Percentiles rank a stretch among this genome's conserved stretches.
Conservation (phyloP, 78 protist genomes). For the slime mould (Dictyostelium discoideum) region dicty_2.7 NC_007091.3:1269501-1270000, state of each 20-base stretch:
- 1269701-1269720: not conserved
- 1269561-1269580: constrained; percentile 35
- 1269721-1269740: not conserved
- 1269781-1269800: not conserved
- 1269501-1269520: constrained; percentile 15
- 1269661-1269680: not conserved
- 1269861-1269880: not conserved
- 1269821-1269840: no score
- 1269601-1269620: not conserved
- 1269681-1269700: not conserved
- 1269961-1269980: not conserved
- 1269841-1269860: not conserved
- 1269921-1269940: no score
- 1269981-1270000: not conserved
- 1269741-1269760: not conserved
- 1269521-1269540: not conserved
- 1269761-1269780: not conserved
- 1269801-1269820: no score
- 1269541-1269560: not conserved
- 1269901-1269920: no score
- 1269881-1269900: not conserved
- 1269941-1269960: not conserved
- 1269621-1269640: not conserved
- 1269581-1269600: constrained; percentile 27
- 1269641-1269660: not conserved